Conservation (phyloP, 148 eudicot species). For the Vaccinium darrowii region DNA sequence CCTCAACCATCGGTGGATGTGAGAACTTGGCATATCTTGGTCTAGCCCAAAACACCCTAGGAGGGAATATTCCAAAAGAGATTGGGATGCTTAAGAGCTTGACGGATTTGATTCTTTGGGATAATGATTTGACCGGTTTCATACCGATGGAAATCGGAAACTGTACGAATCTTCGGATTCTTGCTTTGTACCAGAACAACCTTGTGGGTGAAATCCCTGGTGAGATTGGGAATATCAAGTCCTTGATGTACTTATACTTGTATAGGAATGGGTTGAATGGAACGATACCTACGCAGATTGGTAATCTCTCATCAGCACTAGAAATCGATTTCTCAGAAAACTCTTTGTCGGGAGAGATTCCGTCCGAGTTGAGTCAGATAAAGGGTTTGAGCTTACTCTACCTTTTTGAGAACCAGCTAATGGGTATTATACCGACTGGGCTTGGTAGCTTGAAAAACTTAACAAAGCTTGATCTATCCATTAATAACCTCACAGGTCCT, state of each 20-base stretch:
- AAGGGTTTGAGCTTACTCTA: slow-evolving; percentile 55
- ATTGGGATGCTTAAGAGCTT: slow-evolving; percentile 63
- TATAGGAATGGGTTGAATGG: slow-evolving; percentile 83
- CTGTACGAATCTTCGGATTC: slow-evolving; percentile 64
- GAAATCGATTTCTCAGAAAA: slow-evolving; percentile 95
- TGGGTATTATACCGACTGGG: slow-evolving; percentile 68
- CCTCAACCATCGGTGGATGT: slow-evolving; percentile 72
- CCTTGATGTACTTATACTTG: slow-evolving; percentile 52
- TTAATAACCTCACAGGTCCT: slow-evolving; percentile 72
- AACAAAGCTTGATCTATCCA: slow-evolving; percentile 79
- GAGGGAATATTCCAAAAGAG: slow-evolving; percentile 72
- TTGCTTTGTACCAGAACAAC: slow-evolving; percentile 84
- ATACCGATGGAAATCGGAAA: slow-evolving; percentile 80
- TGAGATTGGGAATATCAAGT: slow-evolving; percentile 62
- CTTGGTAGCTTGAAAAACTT: slow-evolving; percentile 60
- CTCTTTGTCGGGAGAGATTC: slow-evolving; percentile 66
- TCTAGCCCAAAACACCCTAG: slow-evolving; percentile 74
- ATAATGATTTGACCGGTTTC: slow-evolving; percentile 62
- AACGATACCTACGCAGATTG: slow-evolving; percentile 77
- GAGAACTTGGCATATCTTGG: slow-evolving; percentile 62
- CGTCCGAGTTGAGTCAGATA: slow-evolving; percentile 60
- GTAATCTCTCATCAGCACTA: slow-evolving; percentile 65
- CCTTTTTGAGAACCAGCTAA: slow-evolving; percentile 78
- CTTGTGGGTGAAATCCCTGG: slow-evolving; percentile 74
- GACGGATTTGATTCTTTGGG: slow-evolving; percentile 73